These are phyloP conservation scores for Emericellopsis terricola DNA, from an alignment of 495 filamentous ascomycete species.

Conservation along the genomic window DNA sequence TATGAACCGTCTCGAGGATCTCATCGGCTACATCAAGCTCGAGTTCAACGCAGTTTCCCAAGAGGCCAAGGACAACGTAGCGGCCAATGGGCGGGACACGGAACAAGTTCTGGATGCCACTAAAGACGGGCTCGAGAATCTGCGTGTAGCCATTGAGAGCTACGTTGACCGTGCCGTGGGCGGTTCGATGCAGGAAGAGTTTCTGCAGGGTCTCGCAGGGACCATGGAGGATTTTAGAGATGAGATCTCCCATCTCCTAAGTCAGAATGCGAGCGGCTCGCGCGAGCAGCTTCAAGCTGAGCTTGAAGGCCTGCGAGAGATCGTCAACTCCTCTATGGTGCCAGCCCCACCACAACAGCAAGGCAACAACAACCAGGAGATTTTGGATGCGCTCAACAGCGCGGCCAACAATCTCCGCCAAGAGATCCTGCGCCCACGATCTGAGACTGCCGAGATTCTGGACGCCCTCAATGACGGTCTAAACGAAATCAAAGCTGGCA, in stretches of 20 bases:
- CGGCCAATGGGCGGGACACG: constrained; percentile 56
- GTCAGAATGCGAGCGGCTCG: constrained; percentile 22
- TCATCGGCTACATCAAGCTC: constrained; percentile 51
- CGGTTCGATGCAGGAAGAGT: constrained; percentile 53
- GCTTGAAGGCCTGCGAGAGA: constrained; percentile 59
- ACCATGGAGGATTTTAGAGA: constrained; percentile 55
- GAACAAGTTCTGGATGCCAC: constrained; percentile 71
- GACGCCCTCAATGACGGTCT: constrained; percentile 75
- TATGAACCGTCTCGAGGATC: constrained; percentile 51
- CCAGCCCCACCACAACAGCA: constrained; percentile 22
- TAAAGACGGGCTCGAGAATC: constrained; percentile 65
- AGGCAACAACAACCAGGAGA: constrained; percentile 31
- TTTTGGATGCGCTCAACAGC: constrained; percentile 52
- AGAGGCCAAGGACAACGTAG: constrained; percentile 56
- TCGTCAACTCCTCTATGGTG: constrained; percentile 50
- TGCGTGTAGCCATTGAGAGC: constrained; percentile 64
- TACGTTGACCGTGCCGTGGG: constrained; percentile 55
- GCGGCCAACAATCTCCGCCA: constrained; percentile 48
- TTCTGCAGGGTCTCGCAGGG: constrained; percentile 53
- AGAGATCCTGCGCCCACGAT: constrained; percentile 36
- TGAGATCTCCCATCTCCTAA: constrained; percentile 41
- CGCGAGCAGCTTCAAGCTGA: constrained; percentile 59
- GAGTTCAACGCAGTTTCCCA: constrained; percentile 41
- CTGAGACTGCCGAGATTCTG: constrained; percentile 54
- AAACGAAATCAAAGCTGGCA: constrained; percentile 47